Evolutionary conservation across 106 monocot species (phyloP).

Genomic region (Phalaenopsis equestris): DNA sequence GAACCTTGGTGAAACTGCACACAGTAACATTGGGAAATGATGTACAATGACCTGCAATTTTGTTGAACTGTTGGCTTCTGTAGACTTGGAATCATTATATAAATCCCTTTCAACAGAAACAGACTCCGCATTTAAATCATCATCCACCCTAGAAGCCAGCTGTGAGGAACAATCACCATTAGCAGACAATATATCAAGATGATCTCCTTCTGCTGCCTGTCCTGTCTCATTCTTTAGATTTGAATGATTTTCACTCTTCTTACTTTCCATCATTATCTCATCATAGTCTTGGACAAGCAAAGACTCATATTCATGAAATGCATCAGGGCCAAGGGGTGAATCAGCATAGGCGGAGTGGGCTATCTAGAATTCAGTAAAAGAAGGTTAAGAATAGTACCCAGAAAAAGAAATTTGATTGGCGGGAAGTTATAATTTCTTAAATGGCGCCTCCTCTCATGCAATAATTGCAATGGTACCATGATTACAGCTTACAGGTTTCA

Average conservation of each 20-base stretch:
- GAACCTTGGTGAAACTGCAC: conserved; percentile 64
- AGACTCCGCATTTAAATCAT: conserved; percentile 28
- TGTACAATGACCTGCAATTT: conserved; percentile 50
- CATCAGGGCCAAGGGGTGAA: conserved; percentile 95
- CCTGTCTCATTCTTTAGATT: conserved; percentile 15
- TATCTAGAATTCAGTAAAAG: conserved; percentile 31
- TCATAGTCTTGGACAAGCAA: conserved; percentile 89
- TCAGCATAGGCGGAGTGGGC: conserved; percentile 79
- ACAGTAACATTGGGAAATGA: conserved; percentile 84
- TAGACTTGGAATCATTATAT: conserved; percentile 13
- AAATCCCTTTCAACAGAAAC: conserved; percentile 20
- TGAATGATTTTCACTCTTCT: conserved; percentile 8
- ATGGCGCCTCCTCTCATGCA: not conserved
- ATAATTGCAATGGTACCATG: not conserved
- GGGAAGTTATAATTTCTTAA: not conserved
- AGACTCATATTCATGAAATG: conserved; percentile 86
- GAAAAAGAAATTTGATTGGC: not conserved
- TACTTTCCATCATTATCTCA: conserved; percentile 47
- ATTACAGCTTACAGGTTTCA: not conserved
- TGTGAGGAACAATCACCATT: conserved; percentile 24
- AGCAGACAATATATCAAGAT: conserved; percentile 12
- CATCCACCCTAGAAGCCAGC: conserved; percentile 13
- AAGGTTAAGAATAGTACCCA: not conserved
- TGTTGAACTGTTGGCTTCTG: conserved; percentile 11
- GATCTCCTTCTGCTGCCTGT: not conserved